Conservation (phyloP, 2,329 filamentous ascomycete species). For the Nigrospora sphaerica region DNA sequence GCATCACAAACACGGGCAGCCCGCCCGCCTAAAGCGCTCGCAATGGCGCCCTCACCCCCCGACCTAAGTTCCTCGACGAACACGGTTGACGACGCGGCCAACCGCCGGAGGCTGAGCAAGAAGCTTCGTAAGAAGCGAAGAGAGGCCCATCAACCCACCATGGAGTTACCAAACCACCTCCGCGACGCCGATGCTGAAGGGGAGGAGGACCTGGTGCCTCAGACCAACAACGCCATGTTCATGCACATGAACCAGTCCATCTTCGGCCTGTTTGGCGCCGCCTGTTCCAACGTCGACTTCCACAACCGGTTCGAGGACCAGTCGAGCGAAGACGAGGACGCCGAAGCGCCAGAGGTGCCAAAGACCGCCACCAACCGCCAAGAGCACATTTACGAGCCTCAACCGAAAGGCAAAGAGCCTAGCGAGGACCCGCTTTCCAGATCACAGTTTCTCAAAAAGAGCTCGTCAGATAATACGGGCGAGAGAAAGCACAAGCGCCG, state of each 20-base stretch:
- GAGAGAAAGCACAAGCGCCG: conserved; percentile 46
- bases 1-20: no score
- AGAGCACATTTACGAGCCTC: neutral
- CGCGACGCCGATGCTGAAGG: conserved; percentile 39
- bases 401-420: conserved; percentile 14
- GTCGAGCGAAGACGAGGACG: conserved; percentile 76
- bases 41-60: conserved; percentile 15
- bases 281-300: conserved; percentile 76
- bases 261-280: conserved; percentile 85
- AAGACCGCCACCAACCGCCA: no score
- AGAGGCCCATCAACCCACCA: conserved; percentile 29
- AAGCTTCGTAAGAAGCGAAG: conserved; percentile 39
- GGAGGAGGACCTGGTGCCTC: conserved; percentile 39
- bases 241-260: conserved; percentile 90
- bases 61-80: conserved; percentile 1
- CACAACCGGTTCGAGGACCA: conserved; percentile 71
- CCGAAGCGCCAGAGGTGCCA: no score
- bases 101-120: conserved; percentile 29
- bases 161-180: conserved; percentile 48
- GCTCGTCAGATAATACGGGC: conserved; percentile 20
- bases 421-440: conserved; percentile 5
- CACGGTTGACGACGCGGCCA: conserved; percentile 4
- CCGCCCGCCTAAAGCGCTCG: neutral
- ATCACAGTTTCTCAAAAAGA: conserved; percentile 23
- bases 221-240: conserved; percentile 38